phyloP scores from a whole-genome alignment of 2,329 filamentous ascomycete species.

The Penicillium sp. region DNA sequence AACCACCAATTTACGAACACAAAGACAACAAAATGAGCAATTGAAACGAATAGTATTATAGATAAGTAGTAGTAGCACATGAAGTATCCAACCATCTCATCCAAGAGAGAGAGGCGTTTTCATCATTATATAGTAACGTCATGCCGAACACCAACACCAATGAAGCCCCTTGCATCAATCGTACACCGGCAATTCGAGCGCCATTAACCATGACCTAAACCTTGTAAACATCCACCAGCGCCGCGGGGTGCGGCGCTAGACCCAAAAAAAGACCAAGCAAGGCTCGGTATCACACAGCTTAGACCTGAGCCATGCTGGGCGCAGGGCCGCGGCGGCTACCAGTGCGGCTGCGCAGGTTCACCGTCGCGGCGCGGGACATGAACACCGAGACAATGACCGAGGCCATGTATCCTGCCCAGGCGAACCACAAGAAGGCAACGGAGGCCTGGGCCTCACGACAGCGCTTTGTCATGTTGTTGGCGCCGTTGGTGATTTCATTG shows the following conservation, averaged over 20 bases:
- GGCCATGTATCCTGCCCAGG: slow-evolving; percentile 46
- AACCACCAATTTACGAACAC: not conserved
- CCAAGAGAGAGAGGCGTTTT: not conserved
- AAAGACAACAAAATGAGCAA: not conserved
- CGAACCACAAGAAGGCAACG: slow-evolving; percentile 55
- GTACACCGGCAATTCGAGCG: not conserved
- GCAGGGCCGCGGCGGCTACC: slow-evolving; percentile 36
- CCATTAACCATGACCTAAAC: not conserved
- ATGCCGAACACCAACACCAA: not conserved
- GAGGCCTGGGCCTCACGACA: slow-evolving; percentile 55
- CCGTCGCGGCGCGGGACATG: slow-evolving; percentile 32
- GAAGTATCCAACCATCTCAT: not conserved
- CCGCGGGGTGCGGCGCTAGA: not conserved
- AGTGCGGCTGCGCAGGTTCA: slow-evolving; percentile 36
- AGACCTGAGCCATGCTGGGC: slow-evolving; percentile 50
- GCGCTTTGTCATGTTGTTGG: slow-evolving; percentile 37
- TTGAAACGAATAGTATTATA: slow-evolving; percentile 5
- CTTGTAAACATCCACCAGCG: not conserved
- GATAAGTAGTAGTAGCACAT: slow-evolving; percentile 7
- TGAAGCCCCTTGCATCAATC: not conserved
- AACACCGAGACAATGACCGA: slow-evolving; percentile 45
- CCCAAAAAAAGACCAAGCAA: no score
- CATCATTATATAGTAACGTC: not conserved
- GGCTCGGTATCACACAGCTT: slow-evolving; percentile 13
- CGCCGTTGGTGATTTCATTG: slow-evolving; percentile 51